Conservation (phyloP, 1,284 basidiomycete species). For the Fomitopsis betulina region DNA sequence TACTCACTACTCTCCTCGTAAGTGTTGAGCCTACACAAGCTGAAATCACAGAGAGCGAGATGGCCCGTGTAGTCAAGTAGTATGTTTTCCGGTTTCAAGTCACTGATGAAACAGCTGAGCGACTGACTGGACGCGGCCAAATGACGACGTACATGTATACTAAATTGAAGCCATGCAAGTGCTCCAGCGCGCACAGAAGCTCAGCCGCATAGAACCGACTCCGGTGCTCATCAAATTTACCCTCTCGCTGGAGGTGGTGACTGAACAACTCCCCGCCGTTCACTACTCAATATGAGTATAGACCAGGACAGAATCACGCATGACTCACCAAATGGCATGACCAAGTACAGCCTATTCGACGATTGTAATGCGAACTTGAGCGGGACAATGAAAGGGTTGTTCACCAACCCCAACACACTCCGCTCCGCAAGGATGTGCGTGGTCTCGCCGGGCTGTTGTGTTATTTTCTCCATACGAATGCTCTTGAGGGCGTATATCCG, state of each 20-base stretch:
- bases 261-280: slow-evolving; percentile 98
- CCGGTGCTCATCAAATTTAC: slow-evolving; percentile 91
- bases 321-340: slow-evolving; percentile 85
- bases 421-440: slow-evolving; percentile 98
- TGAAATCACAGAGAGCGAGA: slow-evolving; percentile 97
- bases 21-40: slow-evolving; percentile 99
- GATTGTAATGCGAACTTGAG: slow-evolving; percentile 99
- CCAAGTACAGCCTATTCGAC: slow-evolving; percentile 95
- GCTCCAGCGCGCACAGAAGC: slow-evolving; percentile 91
- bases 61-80: slow-evolving; percentile 96
- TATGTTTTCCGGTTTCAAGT: slow-evolving; percentile 98
- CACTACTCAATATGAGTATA: slow-evolving; percentile 41
- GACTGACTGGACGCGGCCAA: not conserved
- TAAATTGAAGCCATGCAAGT: slow-evolving; percentile 96
- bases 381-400: slow-evolving; percentile 98
- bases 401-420: slow-evolving; percentile 95
- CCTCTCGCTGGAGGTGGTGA: slow-evolving; percentile 97
- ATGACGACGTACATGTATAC: slow-evolving; percentile 77
- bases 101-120: slow-evolving; percentile 39
- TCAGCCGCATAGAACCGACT: slow-evolving; percentile 98
- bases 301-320: not conserved
- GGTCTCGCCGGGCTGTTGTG: slow-evolving; percentile 92
- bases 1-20: slow-evolving; percentile 91
- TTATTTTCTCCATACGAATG: slow-evolving; percentile 98
- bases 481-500: slow-evolving; percentile 99